Evolutionary conservation across 768 basidiomycete genomes (phyloP).

Genomic region (Xerocomus spinulosus): DNA sequence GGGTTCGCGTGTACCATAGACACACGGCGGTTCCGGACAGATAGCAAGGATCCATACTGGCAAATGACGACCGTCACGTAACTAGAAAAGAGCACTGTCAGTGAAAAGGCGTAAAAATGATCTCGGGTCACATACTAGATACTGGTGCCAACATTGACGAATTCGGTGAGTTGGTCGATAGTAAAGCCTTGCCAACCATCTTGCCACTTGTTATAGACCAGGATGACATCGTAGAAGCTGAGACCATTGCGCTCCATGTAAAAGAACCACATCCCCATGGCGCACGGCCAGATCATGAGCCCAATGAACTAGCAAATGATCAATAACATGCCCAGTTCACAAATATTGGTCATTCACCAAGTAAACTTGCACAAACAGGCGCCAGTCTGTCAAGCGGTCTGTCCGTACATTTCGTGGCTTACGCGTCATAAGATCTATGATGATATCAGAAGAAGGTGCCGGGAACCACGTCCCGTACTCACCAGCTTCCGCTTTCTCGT

Average conservation of each 20-base stretch:
- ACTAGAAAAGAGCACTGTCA: conserved; percentile 15
- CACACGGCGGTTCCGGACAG: conserved; percentile 29
- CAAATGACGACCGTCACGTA: conserved; percentile 34
- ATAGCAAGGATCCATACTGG: conserved; percentile 23
- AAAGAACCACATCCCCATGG: conserved; percentile 39
- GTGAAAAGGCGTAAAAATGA: conserved; percentile 3
- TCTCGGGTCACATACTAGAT: conserved; percentile 35
- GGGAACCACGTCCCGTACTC: neutral
- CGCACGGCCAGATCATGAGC: conserved; percentile 42
- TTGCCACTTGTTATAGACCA: conserved; percentile 37
- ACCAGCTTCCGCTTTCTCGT: conserved; percentile 49
- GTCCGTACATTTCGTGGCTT: conserved; percentile 46
- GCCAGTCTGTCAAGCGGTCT: conserved; percentile 47
- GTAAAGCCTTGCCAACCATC: conserved; percentile 35
- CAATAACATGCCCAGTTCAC: neutral
- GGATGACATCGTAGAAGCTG: conserved; percentile 32
- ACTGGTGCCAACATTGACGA: conserved; percentile 39
- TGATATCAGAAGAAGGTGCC: neutral
- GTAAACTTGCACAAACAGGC: conserved; percentile 46
- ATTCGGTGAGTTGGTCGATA: conserved; percentile 28
- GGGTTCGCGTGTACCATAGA: conserved; percentile 26
- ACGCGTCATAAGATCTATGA: conserved; percentile 40
- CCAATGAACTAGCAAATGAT: conserved; percentile 34
- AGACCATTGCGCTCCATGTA: conserved; percentile 37
- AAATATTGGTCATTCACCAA: conserved; percentile 28